Conservation (phyloP, 192 early-diverging fungal species). For the Coemansia umbellata region DNA sequence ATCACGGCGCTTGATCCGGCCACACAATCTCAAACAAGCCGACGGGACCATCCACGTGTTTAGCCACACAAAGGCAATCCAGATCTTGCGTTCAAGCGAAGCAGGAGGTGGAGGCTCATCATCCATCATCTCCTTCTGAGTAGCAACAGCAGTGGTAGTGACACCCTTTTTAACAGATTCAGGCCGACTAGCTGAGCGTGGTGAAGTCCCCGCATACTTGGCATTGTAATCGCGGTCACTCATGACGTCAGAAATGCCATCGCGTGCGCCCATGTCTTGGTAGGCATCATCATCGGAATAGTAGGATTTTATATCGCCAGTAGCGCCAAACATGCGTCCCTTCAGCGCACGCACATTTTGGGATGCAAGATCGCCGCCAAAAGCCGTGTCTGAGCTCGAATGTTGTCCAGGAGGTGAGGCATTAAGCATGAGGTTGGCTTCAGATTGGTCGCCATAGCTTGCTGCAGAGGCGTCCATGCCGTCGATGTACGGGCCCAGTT, state of each 20-base stretch:
- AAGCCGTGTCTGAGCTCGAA: slow-evolving; percentile 32
- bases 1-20: slow-evolving; percentile 74
- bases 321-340: slow-evolving; percentile 44
- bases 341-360: slow-evolving; percentile 48
- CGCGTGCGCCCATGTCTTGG: slow-evolving; percentile 44
- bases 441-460: slow-evolving; percentile 48
- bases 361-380: slow-evolving; percentile 15
- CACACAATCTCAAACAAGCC: slow-evolving; percentile 59
- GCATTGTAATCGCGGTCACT: slow-evolving; percentile 35
- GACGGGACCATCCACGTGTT: slow-evolving; percentile 68
- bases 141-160: slow-evolving; percentile 7
- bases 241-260: slow-evolving; percentile 38
- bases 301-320: slow-evolving; percentile 57
- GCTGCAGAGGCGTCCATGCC: slow-evolving; percentile 19
- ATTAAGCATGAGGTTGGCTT: slow-evolving; percentile 45
- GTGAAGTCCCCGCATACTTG: slow-evolving; percentile 16
- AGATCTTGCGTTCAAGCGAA: slow-evolving; percentile 40
- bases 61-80: slow-evolving; percentile 46
- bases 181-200: slow-evolving; percentile 7
- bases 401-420: slow-evolving; percentile 42
- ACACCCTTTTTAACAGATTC: slow-evolving; percentile 27
- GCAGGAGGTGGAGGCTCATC: slow-evolving; percentile 58
- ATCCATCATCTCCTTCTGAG: slow-evolving; percentile 41
- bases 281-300: slow-evolving; percentile 63
- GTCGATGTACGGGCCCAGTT: slow-evolving; percentile 33